These are phyloP conservation scores for Annulohypoxylon bovei DNA, from an alignment of 495 filamentous ascomycete species.

Conservation along the genomic window DNA sequence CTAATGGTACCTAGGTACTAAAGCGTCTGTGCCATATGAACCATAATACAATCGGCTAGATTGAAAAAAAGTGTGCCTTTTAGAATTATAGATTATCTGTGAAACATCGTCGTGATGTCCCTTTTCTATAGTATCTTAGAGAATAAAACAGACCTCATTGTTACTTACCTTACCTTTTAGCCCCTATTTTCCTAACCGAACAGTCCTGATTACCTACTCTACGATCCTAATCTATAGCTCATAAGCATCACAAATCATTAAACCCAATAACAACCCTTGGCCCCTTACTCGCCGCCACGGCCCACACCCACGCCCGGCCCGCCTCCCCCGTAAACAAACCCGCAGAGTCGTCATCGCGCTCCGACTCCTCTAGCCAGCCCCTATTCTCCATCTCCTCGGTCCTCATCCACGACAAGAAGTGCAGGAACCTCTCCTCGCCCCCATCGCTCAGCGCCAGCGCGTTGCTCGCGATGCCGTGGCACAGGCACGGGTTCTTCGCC, in stretches of 20 bases:
- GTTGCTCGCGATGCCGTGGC: conserved; percentile 73
- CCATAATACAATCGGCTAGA: not conserved
- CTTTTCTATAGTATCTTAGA: no score
- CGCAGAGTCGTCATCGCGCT: conserved; percentile 5
- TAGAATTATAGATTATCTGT: no score
- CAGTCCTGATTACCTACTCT: not conserved
- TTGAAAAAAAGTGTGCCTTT: no score
- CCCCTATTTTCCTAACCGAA: not conserved
- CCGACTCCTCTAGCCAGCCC: not conserved
- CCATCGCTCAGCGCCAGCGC: conserved; percentile 50
- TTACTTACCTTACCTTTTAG: not conserved
- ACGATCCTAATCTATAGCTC: no score
- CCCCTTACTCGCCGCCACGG: conserved; percentile 12
- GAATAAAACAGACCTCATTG: no score
- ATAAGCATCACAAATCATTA: conserved; percentile 29
- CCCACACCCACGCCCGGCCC: conserved; percentile 41
- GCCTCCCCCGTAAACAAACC: conserved; percentile 41
- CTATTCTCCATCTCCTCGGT: conserved; percentile 17
- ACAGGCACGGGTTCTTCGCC: conserved; percentile 70
- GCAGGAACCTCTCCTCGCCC: conserved; percentile 15
- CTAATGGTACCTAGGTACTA: not conserved
- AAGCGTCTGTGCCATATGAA: not conserved
- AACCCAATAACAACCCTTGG: conserved; percentile 34
- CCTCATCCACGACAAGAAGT: conserved; percentile 39
- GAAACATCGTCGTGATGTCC: no score